Percentiles rank a stretch among this genome's conserved stretches.
These are phyloP conservation scores for Peniophora sp. DNA, from an alignment of 1,284 basidiomycete species.

Conservation along the genomic window DNA sequence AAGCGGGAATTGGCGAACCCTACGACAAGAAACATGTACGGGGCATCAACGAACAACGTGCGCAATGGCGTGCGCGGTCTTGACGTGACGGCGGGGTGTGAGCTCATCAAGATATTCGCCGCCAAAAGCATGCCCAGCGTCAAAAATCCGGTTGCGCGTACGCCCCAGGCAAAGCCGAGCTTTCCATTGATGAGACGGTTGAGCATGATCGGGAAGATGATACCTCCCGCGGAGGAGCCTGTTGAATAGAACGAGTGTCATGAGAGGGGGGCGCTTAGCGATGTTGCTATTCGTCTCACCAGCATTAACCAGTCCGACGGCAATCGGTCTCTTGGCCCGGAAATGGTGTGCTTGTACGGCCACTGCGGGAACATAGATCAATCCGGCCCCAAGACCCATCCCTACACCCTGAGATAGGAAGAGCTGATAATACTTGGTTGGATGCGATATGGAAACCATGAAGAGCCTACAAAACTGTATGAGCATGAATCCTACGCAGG, in stretches of 20 bases:
- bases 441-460: not conserved
- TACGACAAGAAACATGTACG: not conserved
- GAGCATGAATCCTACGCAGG: not conserved
- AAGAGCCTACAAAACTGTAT: not conserved
- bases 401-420: not conserved
- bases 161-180: not conserved
- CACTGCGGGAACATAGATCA: not conserved
- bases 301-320: not conserved
- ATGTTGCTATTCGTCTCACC: too few relatives aligned
- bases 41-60: conserved; percentile 1
- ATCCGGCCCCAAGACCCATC: not conserved
- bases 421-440: not conserved
- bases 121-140: conserved; percentile 5
- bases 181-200: not conserved
- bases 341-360: not conserved
- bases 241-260: not conserved
- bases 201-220: not conserved
- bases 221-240: not conserved
- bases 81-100: not conserved
- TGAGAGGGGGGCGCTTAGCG: not conserved
- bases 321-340: not conserved
- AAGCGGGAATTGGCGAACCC: not conserved
- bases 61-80: too few relatives aligned
- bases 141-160: not conserved
- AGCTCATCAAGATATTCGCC: conserved; percentile 7